Base-by-base conservation (phyloP, 2,329 filamentous ascomycete genomes). In the Trichoderma oligosporum region DNA sequence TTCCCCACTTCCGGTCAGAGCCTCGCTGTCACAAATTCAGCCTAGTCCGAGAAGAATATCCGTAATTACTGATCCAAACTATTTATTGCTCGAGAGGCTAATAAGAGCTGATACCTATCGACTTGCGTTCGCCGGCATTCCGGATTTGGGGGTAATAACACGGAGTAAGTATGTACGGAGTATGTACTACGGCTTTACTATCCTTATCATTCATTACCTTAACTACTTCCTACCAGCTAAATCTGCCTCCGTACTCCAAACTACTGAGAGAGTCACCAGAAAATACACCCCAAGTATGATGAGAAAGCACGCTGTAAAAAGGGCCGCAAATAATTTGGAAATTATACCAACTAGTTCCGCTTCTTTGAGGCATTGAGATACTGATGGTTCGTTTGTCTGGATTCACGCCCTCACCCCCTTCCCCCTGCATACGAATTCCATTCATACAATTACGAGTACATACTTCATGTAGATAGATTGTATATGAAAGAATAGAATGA, bases 61-160 rank as follows among this genome's bases (percentile, higher is more conserved):
- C 31, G 51, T 46, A 46, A 46, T 46, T 55, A 38, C 51, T 55
- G 41, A 46, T 46, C 41, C 51, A 46, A 25, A 55, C 41, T 55
- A 55, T 55, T 55, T 29, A 39, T 44, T 55, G n/a, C n/a, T n/a
- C n/a, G n/a, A 31, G 16, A 55, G 51, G 51, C 51, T 55, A 55
- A n/a, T n/a, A n/a, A n/a, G 51, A 55, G 51, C 51, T 55, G 51
- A 55, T 55, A n/a, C n/a, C n/a, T n/a, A 55, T 55, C 51, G 41
- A 55, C 39, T n/a, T 41, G 31, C 41, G 51, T 45, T n/a, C 51
- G 51, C 51, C 51, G 51, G 41, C 51, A 55, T 55, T 39, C 51
- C 51, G 51, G 51, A 55, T 55, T 55, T 20, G 51, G 41, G 51
- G 47, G 47, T 18, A n/a, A 27, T 7, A 20, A 16, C 14, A 27